Percentiles rank a stretch among this genome's conserved stretches.
Conservation (phyloP, 345 rosid species). For the Boechera retrofracta region DNA sequence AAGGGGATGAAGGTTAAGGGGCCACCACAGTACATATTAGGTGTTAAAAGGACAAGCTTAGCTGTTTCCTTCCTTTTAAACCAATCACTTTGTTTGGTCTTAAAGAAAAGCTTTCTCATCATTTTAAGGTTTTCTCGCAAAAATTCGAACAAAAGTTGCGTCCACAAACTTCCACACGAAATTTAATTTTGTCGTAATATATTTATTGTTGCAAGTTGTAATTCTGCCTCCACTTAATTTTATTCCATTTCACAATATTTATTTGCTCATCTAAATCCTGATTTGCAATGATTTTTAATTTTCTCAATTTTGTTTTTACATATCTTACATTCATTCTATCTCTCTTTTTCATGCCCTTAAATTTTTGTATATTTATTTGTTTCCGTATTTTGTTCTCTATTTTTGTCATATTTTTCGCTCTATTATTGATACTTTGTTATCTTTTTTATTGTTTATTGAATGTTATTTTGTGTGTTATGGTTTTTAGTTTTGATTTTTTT, state of each 20-base stretch:
- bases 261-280: too few relatives aligned
- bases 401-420: too few relatives aligned
- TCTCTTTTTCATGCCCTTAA: too few relatives aligned
- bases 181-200: not conserved
- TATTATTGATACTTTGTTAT: too few relatives aligned
- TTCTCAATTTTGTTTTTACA: too few relatives aligned
- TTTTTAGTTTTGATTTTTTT: too few relatives aligned
- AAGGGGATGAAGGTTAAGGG: conserved; percentile 34
- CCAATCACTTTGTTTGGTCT: conserved; percentile 48
- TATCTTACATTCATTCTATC: too few relatives aligned
- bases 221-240: conserved; percentile 9
- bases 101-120: conserved; percentile 43
- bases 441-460: too few relatives aligned
- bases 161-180: conserved; percentile 16
- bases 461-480: too few relatives aligned
- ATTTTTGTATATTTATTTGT: too few relatives aligned
- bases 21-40: conserved; percentile 50
- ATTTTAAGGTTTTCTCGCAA: conserved; percentile 43
- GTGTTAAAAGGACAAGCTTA: conserved; percentile 47
- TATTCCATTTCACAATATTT: not conserved
- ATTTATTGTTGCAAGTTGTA: not conserved
- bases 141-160: conserved; percentile 23
- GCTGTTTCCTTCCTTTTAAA: conserved; percentile 48
- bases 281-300: too few relatives aligned
- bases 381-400: too few relatives aligned